phyloP scores from a whole-genome alignment of 164 flowering plant genomes.

The Dillenia turbinata region DNA sequence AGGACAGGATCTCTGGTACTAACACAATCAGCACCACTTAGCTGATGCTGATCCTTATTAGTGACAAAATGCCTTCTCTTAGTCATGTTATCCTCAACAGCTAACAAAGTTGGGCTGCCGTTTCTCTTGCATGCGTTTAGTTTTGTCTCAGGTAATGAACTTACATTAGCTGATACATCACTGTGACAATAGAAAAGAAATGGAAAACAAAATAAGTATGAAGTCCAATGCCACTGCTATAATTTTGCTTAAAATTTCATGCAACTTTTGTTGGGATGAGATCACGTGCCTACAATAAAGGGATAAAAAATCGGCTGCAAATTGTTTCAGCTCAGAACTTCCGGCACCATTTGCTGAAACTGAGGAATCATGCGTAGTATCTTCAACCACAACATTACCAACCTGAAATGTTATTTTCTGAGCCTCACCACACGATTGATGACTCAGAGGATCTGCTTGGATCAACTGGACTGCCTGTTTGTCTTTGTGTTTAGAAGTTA shows the following conservation, averaged over 20 bases:
- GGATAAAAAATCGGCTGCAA: conserved; percentile 65
- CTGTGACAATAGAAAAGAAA: conserved; percentile 26
- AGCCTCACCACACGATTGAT: conserved; percentile 10
- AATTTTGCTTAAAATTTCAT: too few relatives aligned
- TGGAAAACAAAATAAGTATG: neutral
- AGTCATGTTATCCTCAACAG: conserved; percentile 23
- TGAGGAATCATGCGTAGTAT: conserved; percentile 9
- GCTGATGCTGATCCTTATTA: conserved; percentile 12
- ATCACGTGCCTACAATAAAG: conserved; percentile 64
- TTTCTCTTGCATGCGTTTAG: conserved; percentile 40
- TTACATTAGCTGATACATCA: conserved; percentile 32
- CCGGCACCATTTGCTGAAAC: conserved; percentile 14
- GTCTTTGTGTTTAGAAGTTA: conserved; percentile 16
- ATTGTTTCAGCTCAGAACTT: conserved; percentile 50
- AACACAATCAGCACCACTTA: conserved; percentile 11
- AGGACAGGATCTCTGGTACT: conserved; percentile 19
- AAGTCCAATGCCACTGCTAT: neutral
- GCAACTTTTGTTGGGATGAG: too few relatives aligned
- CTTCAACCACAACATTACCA: conserved; percentile 11
- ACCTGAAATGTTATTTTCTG: conserved; percentile 11
- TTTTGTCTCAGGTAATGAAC: conserved; percentile 26
- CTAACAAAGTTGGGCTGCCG: conserved; percentile 38
- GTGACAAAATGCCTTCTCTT: conserved; percentile 38
- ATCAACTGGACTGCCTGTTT: conserved; percentile 5
- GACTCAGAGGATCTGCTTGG: conserved; percentile 6